These are phyloP conservation scores for Trypanosoma congolense DNA, from an alignment of 208 protist genomes.

Conservation along the genomic window DNA sequence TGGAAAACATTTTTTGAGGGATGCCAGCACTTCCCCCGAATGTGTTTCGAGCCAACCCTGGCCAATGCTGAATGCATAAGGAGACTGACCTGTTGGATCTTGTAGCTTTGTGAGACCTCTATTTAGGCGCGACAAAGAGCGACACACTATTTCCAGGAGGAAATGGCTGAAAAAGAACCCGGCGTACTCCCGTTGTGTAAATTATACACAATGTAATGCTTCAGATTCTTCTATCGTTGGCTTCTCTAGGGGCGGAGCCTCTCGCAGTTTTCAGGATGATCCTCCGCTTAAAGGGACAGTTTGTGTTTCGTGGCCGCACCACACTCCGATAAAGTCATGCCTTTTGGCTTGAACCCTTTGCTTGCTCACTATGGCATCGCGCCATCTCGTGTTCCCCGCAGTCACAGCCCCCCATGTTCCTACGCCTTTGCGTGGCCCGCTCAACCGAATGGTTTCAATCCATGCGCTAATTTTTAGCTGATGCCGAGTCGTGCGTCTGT, in stretches of 20 bases:
- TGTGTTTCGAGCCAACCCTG: background rate
- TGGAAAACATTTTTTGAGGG: background rate
- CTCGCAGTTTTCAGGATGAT: background rate
- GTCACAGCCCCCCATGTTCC: background rate
- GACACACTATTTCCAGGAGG: background rate
- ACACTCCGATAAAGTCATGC: slow-evolving; percentile 5
- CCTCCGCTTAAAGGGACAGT: background rate
- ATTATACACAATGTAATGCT: background rate
- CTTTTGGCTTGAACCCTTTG: background rate
- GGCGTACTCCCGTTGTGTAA: no score
- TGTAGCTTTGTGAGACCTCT: background rate
- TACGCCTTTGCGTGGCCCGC: background rate
- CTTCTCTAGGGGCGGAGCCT: background rate
- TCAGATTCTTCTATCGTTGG: background rate
- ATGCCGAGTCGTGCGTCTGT: background rate
- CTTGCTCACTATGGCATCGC: background rate
- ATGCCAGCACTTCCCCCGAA: background rate
- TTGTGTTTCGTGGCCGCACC: background rate
- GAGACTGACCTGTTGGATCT: background rate
- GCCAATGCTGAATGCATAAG: background rate
- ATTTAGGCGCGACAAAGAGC: background rate
- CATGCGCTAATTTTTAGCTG: slow-evolving; percentile 3
- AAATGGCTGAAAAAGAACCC: background rate
- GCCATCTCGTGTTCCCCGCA: background rate
- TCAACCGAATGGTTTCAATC: slow-evolving; percentile 1